These are phyloP conservation scores for Leccinum broughii DNA, from an alignment of 768 basidiomycete genomes.

Conservation along the genomic window DNA sequence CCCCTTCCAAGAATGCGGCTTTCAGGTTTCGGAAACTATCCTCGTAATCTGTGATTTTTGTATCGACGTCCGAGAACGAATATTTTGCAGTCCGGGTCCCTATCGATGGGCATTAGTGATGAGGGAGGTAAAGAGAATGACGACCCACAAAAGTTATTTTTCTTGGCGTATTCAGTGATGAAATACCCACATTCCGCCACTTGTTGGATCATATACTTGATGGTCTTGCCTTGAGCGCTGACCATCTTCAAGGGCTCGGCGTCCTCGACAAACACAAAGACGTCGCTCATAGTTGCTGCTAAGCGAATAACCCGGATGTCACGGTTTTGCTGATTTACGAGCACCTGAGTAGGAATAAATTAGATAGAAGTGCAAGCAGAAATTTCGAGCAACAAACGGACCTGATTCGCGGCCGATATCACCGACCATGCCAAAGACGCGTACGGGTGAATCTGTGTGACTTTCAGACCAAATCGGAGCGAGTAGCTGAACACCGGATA, in stretches of 20 bases:
- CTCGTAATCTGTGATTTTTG: conserved; percentile 22
- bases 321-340: conserved; percentile 20
- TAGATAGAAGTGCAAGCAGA: neutral
- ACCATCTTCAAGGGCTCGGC: conserved; percentile 9
- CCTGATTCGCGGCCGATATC: conserved; percentile 23
- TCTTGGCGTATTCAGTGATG: conserved; percentile 23
- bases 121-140: neutral
- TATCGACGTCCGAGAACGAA: conserved; percentile 18
- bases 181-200: conserved; percentile 28
- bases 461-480: neutral
- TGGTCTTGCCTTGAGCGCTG: conserved; percentile 7
- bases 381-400: neutral
- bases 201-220: conserved; percentile 19
- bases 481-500: neutral
- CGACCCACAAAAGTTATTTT: conserved; percentile 18
- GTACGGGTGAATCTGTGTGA: conserved; percentile 19
- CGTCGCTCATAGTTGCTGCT: conserved; percentile 17
- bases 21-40: conserved; percentile 21
- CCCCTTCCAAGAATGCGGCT: conserved; percentile 15
- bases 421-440: conserved; percentile 23
- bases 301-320: conserved; percentile 18
- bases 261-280: conserved; percentile 16
- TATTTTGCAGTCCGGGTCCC: conserved; percentile 21
- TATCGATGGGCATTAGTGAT: conserved; percentile 3
- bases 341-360: conserved; percentile 6